Conservation (phyloP, 805 yeast species). For the Ogataea pilisensis region DNA sequence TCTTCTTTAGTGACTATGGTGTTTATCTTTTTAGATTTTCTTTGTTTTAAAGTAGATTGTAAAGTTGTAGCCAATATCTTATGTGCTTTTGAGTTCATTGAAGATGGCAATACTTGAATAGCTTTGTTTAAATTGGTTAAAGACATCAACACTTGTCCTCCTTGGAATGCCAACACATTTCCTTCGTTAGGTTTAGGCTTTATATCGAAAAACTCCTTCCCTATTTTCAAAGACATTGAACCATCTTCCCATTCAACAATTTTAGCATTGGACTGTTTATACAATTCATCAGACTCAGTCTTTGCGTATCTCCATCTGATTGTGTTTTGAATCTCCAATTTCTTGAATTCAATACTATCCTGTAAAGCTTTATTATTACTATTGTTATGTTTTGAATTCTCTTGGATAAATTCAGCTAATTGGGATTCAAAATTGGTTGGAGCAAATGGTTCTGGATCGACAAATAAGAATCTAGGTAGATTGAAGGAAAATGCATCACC, state of each 20-base stretch:
- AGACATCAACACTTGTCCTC: conserved; percentile 65
- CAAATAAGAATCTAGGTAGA: conserved; percentile 76
- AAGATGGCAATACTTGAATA: conserved; percentile 81
- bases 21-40: conserved; percentile 45
- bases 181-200: conserved; percentile 61
- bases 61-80: conserved; percentile 71
- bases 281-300: conserved; percentile 64
- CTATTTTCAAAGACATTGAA: conserved; percentile 75
- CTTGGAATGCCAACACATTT: conserved; percentile 68
- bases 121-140: conserved; percentile 61
- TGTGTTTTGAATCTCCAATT: conserved; percentile 49
- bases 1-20: conserved; percentile 54
- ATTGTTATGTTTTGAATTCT: conserved; percentile 31
- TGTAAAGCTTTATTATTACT: conserved; percentile 49
- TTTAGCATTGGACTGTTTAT: conserved; percentile 84
- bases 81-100: conserved; percentile 84
- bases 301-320: conserved; percentile 91
- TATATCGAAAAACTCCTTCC: conserved; percentile 83
- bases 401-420: conserved; percentile 41
- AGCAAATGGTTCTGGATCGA: conserved; percentile 86
- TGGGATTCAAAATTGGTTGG: conserved; percentile 50
- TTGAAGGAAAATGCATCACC: conserved; percentile 44
- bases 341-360: conserved; percentile 37
- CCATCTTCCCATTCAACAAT: conserved; percentile 96
- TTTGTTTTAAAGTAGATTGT: conserved; percentile 40